A percentile compares a stretch with the other conserved stretches of the same genome.
phyloP scores from a whole-genome alignment of 345 rosid species.

The Linum trigynum region DNA sequence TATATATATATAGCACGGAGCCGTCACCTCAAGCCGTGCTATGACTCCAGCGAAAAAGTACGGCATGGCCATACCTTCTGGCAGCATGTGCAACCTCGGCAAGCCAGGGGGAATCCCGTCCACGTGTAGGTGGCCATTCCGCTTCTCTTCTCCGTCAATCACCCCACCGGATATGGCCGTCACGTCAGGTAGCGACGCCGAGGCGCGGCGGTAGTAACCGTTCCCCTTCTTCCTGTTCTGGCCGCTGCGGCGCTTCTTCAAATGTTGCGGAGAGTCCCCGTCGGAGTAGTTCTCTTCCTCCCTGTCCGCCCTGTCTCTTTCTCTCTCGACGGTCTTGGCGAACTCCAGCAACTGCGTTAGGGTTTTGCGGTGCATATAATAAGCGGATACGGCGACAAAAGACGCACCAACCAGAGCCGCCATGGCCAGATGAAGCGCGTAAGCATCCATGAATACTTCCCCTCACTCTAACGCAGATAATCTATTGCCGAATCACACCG shows the following conservation, averaged over 20 bases:
- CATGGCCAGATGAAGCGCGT: constrained; percentile 43
- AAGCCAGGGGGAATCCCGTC: constrained; percentile 77
- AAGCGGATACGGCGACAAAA: constrained; percentile 46
- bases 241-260: constrained; percentile 30
- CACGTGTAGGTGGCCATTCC: constrained; percentile 52
- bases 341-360: constrained; percentile 81
- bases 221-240: constrained; percentile 36
- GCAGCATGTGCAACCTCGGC: constrained; percentile 69
- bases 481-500: too few species aligned
- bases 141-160: constrained; percentile 44
- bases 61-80: constrained; percentile 51
- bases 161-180: constrained; percentile 43
- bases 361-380: constrained; percentile 64
- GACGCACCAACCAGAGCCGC: constrained; percentile 58
- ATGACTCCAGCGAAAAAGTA: constrained; percentile 19
- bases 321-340: constrained; percentile 69
- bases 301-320: constrained; percentile 17
- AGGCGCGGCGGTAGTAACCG: constrained; percentile 46
- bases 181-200: constrained; percentile 76
- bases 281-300: constrained; percentile 37
- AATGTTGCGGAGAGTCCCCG: constrained; percentile 39
- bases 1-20: neutral
- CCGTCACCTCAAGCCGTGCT: constrained; percentile 14
- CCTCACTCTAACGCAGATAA: neutral
- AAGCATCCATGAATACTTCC: constrained; percentile 45